Evolutionary conservation across 192 early-diverging fungal genomes (phyloP), one percentile per base, ranked within the genome.

Genomic region (Funneliformis mosseae): DNA sequence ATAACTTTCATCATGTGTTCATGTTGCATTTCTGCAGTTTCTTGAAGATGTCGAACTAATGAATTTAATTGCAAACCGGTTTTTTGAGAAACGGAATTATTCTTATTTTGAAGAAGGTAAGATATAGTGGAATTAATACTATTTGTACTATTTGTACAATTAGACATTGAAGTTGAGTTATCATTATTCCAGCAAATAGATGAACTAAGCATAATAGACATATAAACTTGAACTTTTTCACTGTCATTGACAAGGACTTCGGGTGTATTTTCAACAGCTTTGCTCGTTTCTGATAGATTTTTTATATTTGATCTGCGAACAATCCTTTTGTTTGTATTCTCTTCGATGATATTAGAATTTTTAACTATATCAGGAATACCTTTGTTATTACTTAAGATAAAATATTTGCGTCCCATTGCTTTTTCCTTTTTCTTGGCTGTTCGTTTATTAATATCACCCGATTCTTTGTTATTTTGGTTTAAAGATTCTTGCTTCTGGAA

Each of bases 1-100:
- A 46, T 72, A 72, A 72, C 25, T 72, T 72, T 43, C 25, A 12
- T 23, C 70, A 72, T 72, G 33, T 72, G 70, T 14, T 72, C 23
- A 72, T 72, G 43, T 23, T 72, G 43, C 18, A 72, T 11, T 72
- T 72, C 70, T 46, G 23, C 41, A 72, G 27, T n/a, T 27, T 72
- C 70, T 25, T 42, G 70, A 46, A 72, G 70, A 46, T 46, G 10
- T 72, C 23, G 18, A 72, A 72, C 18, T 23, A 72, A 46, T 12
- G 41, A 11, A 25, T 72, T 46, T 48, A 72, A 25, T 21, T 21
- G 50, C 10, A 16, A 55, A 55, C 21, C 21, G 5, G 4, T 16
- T 48, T n/a, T 21, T 38, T 72, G 21, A 69, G 38, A 21, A 21
- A 21, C 21, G 11, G 21, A 0, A 25, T 21, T 14, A 33, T 69